Evolutionary conservation across 257 asterid genomes (phyloP).

Genomic region (Scutellaria galericulata): DNA sequence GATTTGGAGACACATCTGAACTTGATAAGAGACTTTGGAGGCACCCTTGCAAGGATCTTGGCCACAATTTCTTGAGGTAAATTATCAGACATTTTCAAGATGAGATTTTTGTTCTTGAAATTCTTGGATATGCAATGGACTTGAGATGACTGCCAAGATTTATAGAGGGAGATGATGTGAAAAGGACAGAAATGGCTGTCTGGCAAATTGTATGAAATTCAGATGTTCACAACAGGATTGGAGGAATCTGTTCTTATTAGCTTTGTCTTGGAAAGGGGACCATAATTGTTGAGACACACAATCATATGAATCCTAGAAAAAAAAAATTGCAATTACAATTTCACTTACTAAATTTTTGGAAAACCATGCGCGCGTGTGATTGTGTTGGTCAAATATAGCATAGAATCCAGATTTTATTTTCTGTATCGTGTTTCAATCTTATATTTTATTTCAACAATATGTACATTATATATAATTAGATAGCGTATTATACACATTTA

Average conservation of each 20-base stretch:
- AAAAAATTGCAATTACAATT: not conserved
- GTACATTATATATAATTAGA: too few species aligned
- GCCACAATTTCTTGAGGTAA: constrained; percentile 36
- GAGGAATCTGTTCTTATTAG: not conserved
- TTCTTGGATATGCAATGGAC: not conserved
- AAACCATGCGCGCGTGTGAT: too few species aligned
- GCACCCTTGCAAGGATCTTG: constrained; percentile 31
- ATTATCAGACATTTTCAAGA: constrained; percentile 36
- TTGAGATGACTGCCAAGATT: not conserved
- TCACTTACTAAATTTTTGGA: not conserved
- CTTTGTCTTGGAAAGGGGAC: not conserved
- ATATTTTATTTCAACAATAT: not conserved
- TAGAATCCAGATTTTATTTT: too few species aligned
- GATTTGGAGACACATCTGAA: constrained; percentile 41
- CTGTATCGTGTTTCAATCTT: too few species aligned
- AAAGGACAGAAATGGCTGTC: constrained; percentile 17
- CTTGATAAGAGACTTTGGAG: constrained; percentile 34
- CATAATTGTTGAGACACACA: not conserved
- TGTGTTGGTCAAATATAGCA: too few species aligned
- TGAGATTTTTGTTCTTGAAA: not conserved
- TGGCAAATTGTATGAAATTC: constrained; percentile 27
- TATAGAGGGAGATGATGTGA: not conserved
- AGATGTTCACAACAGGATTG: constrained; percentile 3
- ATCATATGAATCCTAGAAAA: not conserved
- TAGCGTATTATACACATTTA: too few species aligned